A percentile compares a stretch with the other conserved stretches of the same genome.
Conservation (phyloP, 306 rosid genomes). For the Quercus berberidifolia region DNA sequence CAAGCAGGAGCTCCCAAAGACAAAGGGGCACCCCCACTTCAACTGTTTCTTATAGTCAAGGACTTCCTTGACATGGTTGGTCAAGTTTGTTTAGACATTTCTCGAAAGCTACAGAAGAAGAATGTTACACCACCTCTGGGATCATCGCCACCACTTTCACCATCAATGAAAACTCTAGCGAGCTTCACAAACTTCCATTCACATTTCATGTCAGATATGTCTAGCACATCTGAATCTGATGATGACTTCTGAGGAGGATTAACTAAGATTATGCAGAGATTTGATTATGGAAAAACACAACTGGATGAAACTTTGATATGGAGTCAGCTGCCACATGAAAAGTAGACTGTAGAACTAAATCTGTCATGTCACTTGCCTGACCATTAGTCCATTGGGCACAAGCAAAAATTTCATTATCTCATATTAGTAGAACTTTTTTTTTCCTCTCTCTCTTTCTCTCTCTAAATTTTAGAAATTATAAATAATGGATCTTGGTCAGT, state of each 20-base stretch:
- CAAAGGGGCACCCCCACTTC: slow-evolving; percentile 43
- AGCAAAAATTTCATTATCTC: not conserved
- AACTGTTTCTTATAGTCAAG: slow-evolving; percentile 54
- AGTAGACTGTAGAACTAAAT: not conserved
- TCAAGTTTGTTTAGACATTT: slow-evolving; percentile 51
- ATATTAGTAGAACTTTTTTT: not conserved
- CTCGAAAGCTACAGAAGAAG: slow-evolving; percentile 45
- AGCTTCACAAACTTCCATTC: slow-evolving; percentile 45
- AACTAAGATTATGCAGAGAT: not conserved
- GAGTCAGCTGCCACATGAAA: not conserved
- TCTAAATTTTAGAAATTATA: too few species aligned
- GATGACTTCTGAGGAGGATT: slow-evolving; percentile 45
- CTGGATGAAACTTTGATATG: not conserved
- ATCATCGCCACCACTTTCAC: slow-evolving; percentile 50
- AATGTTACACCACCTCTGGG: slow-evolving; percentile 19
- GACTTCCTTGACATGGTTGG: slow-evolving; percentile 65
- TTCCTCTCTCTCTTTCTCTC: too few species aligned
- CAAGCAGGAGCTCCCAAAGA: slow-evolving; percentile 54
- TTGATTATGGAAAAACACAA: not conserved
- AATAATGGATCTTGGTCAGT: too few species aligned
- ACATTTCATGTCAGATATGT: slow-evolving; percentile 36
- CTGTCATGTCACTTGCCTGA: not conserved
- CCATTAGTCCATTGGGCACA: too few species aligned
- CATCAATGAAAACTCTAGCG: slow-evolving; percentile 24
- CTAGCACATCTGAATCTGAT: slow-evolving; percentile 47